Evolutionary conservation across 2,329 filamentous ascomycete genomes (phyloP), one percentile per base, ranked within the genome.

Genomic region (Golovinomyces cichoracearum): DNA sequence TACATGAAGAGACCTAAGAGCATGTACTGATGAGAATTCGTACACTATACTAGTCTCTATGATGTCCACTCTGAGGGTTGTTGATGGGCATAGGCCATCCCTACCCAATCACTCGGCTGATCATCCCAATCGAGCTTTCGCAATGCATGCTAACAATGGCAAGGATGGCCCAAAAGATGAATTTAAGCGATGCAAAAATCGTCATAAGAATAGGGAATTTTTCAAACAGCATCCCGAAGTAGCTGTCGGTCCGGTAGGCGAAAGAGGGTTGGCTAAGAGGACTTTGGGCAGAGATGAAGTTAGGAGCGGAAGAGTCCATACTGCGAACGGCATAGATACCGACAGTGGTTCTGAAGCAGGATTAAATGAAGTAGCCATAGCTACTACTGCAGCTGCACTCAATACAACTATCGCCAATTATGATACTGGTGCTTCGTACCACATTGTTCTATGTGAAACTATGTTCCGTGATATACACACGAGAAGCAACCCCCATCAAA

Each of bases 341-440:
- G 26, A 46, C 26, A 26, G 22, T 26, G 22, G 12, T n/a, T 33
- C 26, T 21, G 44, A 46, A 17, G 26, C 26, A 1, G 27, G 29
- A 6, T 7, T 31, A 13, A 23, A 46, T 12, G 44, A 22, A n/a
- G 26, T 19, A 46, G 26, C 19, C 29, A 33, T 46, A 22, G 29
- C 44, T 33, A 27, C 26, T 19, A 22, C 29, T 21, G 44, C 26
- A 33, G 44, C 27, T 46, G 26, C 27, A 21, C 29, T 10, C 17
- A 40, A 40, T 40, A 4, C 21, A 33, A 15, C 19, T 12, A 27
- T 31, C 13, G 19, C 27, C 15, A 46, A 33, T 17, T 46, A 33
- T 46, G 44, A 33, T 46, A 22, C 44, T 22, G 44, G 26, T 46
- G 44, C 44, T 21, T 46, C 27, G 44, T 27, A 46, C 44, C 26